A percentile compares a stretch with the other conserved stretches of the same genome.
phyloP scores from a whole-genome alignment of 441 rosid genomes.

The Pelargonium myrrhifolium region DNA sequence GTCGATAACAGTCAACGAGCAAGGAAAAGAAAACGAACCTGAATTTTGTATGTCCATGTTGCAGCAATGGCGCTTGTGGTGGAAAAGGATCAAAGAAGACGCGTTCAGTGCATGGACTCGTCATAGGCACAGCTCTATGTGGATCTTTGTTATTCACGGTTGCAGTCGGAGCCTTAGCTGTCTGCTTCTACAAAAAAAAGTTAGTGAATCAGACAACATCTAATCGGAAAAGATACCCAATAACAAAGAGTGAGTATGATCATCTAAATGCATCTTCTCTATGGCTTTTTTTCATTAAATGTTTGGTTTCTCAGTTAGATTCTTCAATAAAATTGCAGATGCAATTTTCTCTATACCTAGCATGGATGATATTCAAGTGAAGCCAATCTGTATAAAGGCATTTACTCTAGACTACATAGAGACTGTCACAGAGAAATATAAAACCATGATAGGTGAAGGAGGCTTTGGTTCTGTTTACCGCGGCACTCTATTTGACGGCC shows the following conservation, averaged over 20 bases:
- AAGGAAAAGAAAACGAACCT: constrained; percentile 15
- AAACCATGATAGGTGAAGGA: constrained; percentile 64
- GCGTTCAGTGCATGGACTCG: constrained; percentile 21
- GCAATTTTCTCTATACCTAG: constrained; percentile 43
- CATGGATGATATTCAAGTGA: constrained; percentile 31
- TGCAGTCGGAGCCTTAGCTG: constrained; percentile 30
- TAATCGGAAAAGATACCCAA: constrained; percentile 23
- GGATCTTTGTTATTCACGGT: constrained; percentile 37
- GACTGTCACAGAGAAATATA: constrained; percentile 43
- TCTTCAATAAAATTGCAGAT: constrained; percentile 34
- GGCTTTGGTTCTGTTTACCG: constrained; percentile 67
- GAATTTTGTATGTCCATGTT: constrained; percentile 17
- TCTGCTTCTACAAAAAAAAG: constrained; percentile 29
- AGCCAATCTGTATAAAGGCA: constrained; percentile 41
- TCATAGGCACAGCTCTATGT: constrained; percentile 34
- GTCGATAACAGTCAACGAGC: not conserved
- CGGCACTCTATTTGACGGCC: constrained; percentile 56
- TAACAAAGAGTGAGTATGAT: constrained; percentile 47
- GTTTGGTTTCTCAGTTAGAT: constrained; percentile 10
- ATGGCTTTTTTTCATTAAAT: no score
- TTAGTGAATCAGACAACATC: constrained; percentile 18
- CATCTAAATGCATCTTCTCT: not conserved
- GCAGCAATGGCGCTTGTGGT: constrained; percentile 39
- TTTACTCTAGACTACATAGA: constrained; percentile 44
- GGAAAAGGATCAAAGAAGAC: constrained; percentile 17